Evolutionary conservation across 495 filamentous ascomycete genomes (phyloP).

Genomic region (Wilcoxina mikolae): DNA sequence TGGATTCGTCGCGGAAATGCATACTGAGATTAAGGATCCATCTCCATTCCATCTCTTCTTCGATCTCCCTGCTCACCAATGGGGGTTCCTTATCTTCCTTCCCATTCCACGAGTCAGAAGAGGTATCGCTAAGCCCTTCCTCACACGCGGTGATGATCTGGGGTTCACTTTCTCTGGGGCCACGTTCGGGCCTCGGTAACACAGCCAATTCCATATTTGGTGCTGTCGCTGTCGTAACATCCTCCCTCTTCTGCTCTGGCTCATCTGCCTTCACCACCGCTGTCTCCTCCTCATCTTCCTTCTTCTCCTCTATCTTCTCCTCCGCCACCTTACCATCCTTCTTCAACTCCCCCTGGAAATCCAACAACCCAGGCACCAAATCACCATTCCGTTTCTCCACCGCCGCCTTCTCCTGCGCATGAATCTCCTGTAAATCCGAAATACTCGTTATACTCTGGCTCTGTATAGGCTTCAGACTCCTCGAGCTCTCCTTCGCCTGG

Average conservation of each 20-base stretch:
- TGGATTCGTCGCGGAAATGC: constrained; percentile 92
- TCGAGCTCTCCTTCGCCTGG: constrained; percentile 3
- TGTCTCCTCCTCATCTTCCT: constrained; percentile 11
- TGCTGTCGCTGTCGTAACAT: not conserved
- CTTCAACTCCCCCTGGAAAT: too few relatives aligned
- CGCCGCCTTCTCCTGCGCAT: too few relatives aligned
- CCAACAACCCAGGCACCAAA: too few relatives aligned
- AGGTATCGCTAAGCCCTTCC: constrained; percentile 6
- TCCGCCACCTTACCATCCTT: too few relatives aligned
- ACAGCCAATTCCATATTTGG: not conserved
- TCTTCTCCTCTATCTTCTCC: constrained; percentile 6
- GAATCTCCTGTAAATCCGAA: too few relatives aligned
- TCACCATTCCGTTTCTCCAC: too few relatives aligned
- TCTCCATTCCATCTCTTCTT: constrained; percentile 58
- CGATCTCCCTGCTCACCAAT: constrained; percentile 4
- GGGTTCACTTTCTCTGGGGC: constrained; percentile 11
- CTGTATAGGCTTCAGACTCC: constrained; percentile 11
- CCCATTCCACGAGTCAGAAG: not conserved
- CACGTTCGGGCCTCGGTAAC: not conserved
- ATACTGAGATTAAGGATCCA: constrained; percentile 98
- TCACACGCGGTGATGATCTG: constrained; percentile 5
- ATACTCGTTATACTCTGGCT: not conserved
- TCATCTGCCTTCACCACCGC: constrained; percentile 6
- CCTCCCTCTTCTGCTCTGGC: not conserved
- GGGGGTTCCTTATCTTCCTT: not conserved